Evolutionary conservation across 768 basidiomycete species (phyloP).

Genomic region (Naganishia friedmannii): DNA sequence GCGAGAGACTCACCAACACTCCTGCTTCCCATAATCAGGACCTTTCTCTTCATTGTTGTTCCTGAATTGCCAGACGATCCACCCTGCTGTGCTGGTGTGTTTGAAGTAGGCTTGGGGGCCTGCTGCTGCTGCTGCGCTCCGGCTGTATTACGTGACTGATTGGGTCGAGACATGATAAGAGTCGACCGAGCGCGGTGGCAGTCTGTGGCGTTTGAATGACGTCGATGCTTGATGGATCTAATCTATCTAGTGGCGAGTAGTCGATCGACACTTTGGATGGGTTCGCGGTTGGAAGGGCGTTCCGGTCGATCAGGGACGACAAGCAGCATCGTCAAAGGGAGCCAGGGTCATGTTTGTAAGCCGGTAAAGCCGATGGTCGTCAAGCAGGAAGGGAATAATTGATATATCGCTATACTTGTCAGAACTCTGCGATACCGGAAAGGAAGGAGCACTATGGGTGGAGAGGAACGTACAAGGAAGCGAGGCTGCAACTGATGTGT

Average conservation of each 20-base stretch:
- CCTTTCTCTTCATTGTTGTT: slow-evolving; percentile 45
- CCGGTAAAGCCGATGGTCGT: neutral
- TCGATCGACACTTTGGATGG: neutral
- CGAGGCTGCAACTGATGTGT: neutral
- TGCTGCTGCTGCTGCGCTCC: slow-evolving; percentile 5
- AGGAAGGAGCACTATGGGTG: neutral
- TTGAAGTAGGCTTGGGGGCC: slow-evolving; percentile 9
- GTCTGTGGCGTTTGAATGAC: neutral
- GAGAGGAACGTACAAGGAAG: neutral
- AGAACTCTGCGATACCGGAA: neutral
- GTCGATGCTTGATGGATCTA: neutral
- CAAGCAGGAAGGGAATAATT: neutral
- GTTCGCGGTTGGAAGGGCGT: neutral
- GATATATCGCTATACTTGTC: neutral
- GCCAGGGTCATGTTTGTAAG: neutral
- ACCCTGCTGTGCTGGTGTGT: slow-evolving; percentile 2
- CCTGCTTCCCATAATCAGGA: slow-evolving; percentile 51
- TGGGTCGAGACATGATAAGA: slow-evolving; percentile 18
- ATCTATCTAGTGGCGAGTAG: neutral
- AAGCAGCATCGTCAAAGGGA: neutral
- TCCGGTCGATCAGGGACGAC: neutral
- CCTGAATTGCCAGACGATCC: neutral
- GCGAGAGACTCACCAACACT: slow-evolving; percentile 47
- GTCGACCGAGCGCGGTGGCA: neutral
- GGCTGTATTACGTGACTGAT: slow-evolving; percentile 16